Evolutionary conservation across 441 rosid species (phyloP), one percentile per base, ranked within the genome.

Genomic region (Arabidopsis lyrata): DNA sequence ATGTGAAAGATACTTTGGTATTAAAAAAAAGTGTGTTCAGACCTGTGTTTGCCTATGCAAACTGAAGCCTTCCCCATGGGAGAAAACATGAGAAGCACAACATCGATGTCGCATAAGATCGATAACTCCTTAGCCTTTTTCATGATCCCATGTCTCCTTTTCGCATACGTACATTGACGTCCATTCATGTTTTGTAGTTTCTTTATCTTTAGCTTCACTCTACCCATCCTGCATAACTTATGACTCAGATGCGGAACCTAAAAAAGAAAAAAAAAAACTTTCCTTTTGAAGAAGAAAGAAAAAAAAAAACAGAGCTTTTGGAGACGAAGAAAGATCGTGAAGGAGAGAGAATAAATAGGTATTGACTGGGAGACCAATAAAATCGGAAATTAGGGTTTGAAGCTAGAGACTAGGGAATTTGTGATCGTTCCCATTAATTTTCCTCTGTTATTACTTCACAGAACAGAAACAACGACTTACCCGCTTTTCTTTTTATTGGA

Each of bases 161-260:
- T 88, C 49, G 89, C 86, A 77, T 83, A 90, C 63, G 96, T 88
- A 35, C 82, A 88, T 82, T 90, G 94, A 59, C 96, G 90, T 74
- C 83, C 89, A 80, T 84, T 83, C 20, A 83, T 75, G 69, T 80
- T 87, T 80, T 88, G 94, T 79, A 90, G 72, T 81, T 79, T 87
- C 86, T 87, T 84, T 78, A 92, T 92, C 86, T 87, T 86, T 54
- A 90, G 83, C 87, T 90, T 90, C 74, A 90, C 97, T 86, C 97
- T 86, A 60, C 94, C 97, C 94, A 92, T 92, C 38, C 55, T 50
- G 55, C 31, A 20, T 5, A 50, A 50, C 29, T 9, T 20, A 5
- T 13, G 55, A 49, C 8, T 31, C n/a, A 16, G 54, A 63, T 54
- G 44, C 36, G 80, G 79, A 85, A 80, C 79, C 72, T 10, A 68